A percentile compares a stretch with the other conserved stretches of the same genome.
Conservation (phyloP, 768 basidiomycete genomes). For the Lentinula sp. region DNA sequence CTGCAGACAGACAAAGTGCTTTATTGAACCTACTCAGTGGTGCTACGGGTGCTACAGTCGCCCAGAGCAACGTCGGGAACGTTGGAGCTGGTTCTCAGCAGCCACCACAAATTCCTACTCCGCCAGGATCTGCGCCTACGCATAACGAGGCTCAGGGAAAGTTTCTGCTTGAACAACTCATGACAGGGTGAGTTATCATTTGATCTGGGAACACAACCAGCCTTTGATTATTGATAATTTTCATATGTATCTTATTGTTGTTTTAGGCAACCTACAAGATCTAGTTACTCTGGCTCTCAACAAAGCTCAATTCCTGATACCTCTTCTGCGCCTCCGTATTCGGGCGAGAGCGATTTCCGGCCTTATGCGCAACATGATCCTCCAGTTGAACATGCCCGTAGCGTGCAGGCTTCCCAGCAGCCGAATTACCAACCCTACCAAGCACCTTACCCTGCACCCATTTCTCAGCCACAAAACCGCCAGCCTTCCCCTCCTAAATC, state of each 20-base stretch:
- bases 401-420: constrained; percentile 19
- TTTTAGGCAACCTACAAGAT: constrained; percentile 40
- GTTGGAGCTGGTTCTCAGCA: constrained; percentile 17
- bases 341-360: constrained; percentile 36
- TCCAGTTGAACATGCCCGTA: constrained; percentile 32
- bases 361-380: constrained; percentile 37
- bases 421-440: constrained; percentile 23
- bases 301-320: constrained; percentile 27
- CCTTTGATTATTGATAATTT: neutral
- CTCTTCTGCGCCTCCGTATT: constrained; percentile 44
- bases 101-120: constrained; percentile 63
- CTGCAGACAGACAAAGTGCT: constrained; percentile 67
- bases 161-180: constrained; percentile 71
- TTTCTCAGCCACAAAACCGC: constrained; percentile 31
- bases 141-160: constrained; percentile 68
- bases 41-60: constrained; percentile 25
- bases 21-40: constrained; percentile 65
- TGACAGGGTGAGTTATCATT: constrained; percentile 62
- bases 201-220: constrained; percentile 7
- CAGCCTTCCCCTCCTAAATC: constrained; percentile 72
- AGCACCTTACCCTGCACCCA: constrained; percentile 32
- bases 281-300: constrained; percentile 46
- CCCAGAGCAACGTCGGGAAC: constrained; percentile 10
- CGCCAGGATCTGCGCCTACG: constrained; percentile 56
- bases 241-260: constrained; percentile 12